phyloP scores from a whole-genome alignment of 768 basidiomycete species.

The Fomitopsis pulvina region DNA sequence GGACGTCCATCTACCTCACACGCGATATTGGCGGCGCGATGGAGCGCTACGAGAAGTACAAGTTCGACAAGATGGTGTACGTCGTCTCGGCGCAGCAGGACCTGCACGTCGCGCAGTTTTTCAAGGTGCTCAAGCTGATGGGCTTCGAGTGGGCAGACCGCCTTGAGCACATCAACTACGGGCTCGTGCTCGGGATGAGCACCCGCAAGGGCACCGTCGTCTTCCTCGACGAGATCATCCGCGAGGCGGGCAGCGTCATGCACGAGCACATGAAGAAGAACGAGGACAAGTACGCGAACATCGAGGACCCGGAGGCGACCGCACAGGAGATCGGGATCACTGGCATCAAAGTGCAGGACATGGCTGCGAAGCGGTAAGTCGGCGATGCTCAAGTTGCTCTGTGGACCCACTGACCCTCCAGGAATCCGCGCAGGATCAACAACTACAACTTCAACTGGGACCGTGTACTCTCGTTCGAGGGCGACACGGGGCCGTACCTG shows the following conservation, averaged over 20 bases:
- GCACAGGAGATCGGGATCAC: constrained; percentile 86
- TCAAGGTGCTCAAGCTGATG: constrained; percentile 91
- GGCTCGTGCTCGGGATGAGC: constrained; percentile 92
- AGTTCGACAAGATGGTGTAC: constrained; percentile 91
- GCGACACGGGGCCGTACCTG: constrained; percentile 92
- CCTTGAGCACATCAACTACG: constrained; percentile 87
- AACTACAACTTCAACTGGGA: constrained; percentile 96
- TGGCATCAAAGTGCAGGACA: constrained; percentile 96
- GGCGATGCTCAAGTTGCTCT: neutral
- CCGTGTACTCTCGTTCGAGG: constrained; percentile 92
- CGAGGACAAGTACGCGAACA: constrained; percentile 82
- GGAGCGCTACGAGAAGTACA: constrained; percentile 88
- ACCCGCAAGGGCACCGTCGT: constrained; percentile 91
- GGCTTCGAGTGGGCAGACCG: constrained; percentile 78
- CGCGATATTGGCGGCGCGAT: constrained; percentile 93
- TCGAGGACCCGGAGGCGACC: constrained; percentile 81
- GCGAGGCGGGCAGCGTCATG: constrained; percentile 85
- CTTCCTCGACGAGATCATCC: constrained; percentile 89
- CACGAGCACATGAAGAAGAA: constrained; percentile 96
- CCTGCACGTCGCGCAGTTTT: constrained; percentile 84
- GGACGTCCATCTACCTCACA: constrained; percentile 89
- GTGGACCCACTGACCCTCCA: constrained; percentile 5
- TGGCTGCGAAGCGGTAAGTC: constrained; percentile 83
- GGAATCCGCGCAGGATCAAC: constrained; percentile 57
- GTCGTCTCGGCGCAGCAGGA: constrained; percentile 87